Evolutionary conservation across 441 rosid species (phyloP).

Genomic region (Croton laevigatus): DNA sequence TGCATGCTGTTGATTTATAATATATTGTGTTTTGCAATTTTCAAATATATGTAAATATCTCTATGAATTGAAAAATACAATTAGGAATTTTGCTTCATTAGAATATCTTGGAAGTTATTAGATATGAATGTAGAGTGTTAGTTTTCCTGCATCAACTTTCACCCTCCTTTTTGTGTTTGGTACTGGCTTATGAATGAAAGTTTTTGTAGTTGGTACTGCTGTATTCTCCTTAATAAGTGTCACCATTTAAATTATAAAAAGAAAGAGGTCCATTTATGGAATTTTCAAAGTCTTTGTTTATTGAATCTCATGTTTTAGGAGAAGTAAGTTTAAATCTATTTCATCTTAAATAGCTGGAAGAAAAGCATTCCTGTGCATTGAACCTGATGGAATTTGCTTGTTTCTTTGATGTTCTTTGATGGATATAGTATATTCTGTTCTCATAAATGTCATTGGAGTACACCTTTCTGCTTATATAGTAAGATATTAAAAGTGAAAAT

Average conservation of each 20-base stretch:
- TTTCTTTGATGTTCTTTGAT: background rate
- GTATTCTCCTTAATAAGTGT: no score
- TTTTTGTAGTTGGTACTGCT: no score
- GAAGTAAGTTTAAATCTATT: background rate
- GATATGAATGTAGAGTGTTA: no score
- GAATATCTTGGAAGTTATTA: no score
- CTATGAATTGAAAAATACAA: no score
- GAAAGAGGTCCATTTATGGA: no score
- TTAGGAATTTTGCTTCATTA: no score
- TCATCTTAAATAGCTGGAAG: background rate
- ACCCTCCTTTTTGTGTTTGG: no score
- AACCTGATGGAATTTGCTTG: background rate
- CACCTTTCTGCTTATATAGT: slow-evolving; percentile 2
- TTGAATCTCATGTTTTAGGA: background rate
- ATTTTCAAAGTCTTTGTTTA: no score
- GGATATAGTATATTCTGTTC: slow-evolving; percentile 2
- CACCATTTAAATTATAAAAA: no score
- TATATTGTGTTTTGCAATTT: background rate
- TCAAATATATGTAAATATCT: background rate
- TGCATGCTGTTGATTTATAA: background rate
- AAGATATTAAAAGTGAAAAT: slow-evolving; percentile 15
- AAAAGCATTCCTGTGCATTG: background rate
- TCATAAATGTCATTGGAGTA: background rate
- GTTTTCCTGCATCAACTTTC: no score
- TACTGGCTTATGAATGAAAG: no score